Evolutionary conservation across 2,329 filamentous ascomycete genomes (phyloP), one percentile per base, ranked within the genome.

Genomic region (Apiospora marii): DNA sequence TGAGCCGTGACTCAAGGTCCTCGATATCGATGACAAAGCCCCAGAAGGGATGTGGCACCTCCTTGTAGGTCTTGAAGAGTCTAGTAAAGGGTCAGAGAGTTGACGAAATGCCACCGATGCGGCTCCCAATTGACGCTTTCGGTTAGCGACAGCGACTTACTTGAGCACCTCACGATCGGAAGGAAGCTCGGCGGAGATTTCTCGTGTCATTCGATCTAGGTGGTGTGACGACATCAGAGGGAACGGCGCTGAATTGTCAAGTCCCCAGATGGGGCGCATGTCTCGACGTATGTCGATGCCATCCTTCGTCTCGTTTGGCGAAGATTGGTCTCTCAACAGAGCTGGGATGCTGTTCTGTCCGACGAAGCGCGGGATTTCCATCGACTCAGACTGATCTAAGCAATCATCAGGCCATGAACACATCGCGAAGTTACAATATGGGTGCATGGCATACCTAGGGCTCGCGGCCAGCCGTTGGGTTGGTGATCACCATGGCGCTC

Each of bases 271-370:
- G 61, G 90, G 91, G 73, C 90, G 86, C 86, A 92, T 92, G 80
- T 92, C 90, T 76, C 87, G 87, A 70, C 90, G 87, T 70, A 92
- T 91, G 75, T 89, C 88, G 77, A 87, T 84, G 67, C 84, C 86
- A 70, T 88, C 85, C 72, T 85, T 85, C 72, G 87, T 85, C 71
- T 88, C 86, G 74, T 84, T 86, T 51, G 87, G 82, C 2, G 87
- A 86, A 2, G 88, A 86, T 78, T 91, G 90, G 77, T 92, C 90
- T 73, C 89, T 86, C 51, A 92, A 82, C 48, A 92, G 82, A n/a
- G 89, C 90, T 10, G 90, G 90, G 71, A 92, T 92, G 78, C 90
- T 92, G 80, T 92, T 92, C 78, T 92, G 89, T 41, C 90, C 90
- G 46, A 92, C 85, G 79, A 92, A 92, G 58, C 90, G 86, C 70